phyloP scores from a whole-genome alignment of 129 eudicot species.

The Rutidosis leptorrhynchoides region DNA sequence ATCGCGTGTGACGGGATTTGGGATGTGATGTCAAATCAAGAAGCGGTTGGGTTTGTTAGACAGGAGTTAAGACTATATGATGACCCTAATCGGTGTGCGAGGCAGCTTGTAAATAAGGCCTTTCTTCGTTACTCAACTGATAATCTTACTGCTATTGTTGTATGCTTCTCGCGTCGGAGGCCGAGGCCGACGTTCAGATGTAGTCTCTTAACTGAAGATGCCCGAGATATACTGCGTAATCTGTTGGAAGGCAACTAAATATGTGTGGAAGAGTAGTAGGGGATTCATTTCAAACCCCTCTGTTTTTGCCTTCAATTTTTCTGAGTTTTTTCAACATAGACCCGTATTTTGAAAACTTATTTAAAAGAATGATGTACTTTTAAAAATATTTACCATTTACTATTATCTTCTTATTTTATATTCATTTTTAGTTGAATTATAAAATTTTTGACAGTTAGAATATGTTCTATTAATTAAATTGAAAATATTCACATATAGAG shows the following conservation, averaged over 20 bases:
- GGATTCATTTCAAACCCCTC: constrained; percentile 26
- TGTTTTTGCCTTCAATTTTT: constrained; percentile 46
- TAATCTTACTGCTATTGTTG: constrained; percentile 71
- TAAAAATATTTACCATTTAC: no score
- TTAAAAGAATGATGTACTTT: no score
- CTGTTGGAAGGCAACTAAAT: constrained; percentile 50
- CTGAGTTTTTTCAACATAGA: no score
- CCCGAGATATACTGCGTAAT: constrained; percentile 42
- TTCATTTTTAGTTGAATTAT: no score
- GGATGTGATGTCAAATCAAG: constrained; percentile 80
- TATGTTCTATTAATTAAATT: no score
- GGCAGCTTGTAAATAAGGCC: constrained; percentile 52
- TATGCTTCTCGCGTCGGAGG: constrained; percentile 52
- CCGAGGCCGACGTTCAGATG: constrained; percentile 51
- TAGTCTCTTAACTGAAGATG: constrained; percentile 56
- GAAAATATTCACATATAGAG: no score
- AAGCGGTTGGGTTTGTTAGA: constrained; percentile 62
- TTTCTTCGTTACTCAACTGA: constrained; percentile 42
- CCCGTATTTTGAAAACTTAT: no score
- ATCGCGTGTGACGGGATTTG: constrained; percentile 85
- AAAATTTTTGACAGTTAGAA: no score
- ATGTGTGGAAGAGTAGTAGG: background rate
- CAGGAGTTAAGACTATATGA: constrained; percentile 46
- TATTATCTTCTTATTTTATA: no score
- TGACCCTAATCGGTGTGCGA: constrained; percentile 58